These are phyloP conservation scores for Lolium multiflorum DNA, from an alignment of 176 grass and related monocot species.

Conservation along the genomic window DNA sequence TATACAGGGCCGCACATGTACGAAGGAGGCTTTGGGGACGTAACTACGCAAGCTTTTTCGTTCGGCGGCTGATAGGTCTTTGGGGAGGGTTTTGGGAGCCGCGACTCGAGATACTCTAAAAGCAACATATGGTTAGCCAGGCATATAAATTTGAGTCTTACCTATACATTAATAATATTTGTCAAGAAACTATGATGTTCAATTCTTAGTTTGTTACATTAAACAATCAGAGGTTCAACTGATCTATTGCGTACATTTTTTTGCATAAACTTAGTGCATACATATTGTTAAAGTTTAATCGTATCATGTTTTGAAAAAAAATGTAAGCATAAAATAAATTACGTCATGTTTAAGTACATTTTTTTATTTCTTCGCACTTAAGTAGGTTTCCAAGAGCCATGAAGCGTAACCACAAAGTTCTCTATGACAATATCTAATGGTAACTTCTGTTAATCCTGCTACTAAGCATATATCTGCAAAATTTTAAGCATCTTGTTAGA, in stretches of 20 bases:
- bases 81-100: no score
- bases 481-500: not conserved
- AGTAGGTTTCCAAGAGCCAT: conserved; percentile 17
- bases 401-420: conserved; percentile 9
- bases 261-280: not conserved
- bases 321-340: not conserved
- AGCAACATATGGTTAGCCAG: no score
- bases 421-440: conserved; percentile 18
- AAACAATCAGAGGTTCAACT: not conserved
- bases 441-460: conserved; percentile 5
- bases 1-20: no score
- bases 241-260: not conserved
- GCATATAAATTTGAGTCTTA: no score
- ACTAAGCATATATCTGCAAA: conserved; percentile 32
- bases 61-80: no score
- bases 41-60: no score
- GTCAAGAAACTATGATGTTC: no score
- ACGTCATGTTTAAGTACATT: not conserved
- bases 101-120: no score
- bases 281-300: not conserved
- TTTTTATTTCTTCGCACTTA: not conserved
- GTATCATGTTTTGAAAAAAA: not conserved
- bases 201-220: not conserved
- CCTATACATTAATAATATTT: no score
- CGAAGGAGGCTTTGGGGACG: no score